Evolutionary conservation across 345 rosid genomes (phyloP).

Genomic region (Citrus glauca): DNA sequence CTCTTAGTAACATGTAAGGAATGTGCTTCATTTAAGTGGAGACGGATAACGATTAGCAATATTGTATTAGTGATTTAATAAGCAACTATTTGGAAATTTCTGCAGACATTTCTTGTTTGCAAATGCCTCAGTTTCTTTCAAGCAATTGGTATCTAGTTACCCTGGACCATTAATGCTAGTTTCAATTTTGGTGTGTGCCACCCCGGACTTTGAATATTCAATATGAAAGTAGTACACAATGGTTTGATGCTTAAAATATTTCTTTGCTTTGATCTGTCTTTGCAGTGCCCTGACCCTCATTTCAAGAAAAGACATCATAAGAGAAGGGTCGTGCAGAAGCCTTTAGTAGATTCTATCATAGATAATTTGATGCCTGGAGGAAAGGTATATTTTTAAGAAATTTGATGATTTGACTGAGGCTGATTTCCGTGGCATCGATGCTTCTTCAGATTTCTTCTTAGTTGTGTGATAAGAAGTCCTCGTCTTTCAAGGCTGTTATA

Average conservation of each 20-base stretch:
- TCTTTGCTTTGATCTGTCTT: background rate
- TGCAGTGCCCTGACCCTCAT: constrained; percentile 97
- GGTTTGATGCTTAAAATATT: background rate
- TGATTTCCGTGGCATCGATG: background rate
- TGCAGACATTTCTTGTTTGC: constrained; percentile 84
- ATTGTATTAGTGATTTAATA: constrained; percentile 17
- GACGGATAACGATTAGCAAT: background rate
- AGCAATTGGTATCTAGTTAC: constrained; percentile 52
- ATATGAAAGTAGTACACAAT: background rate
- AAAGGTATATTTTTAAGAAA: constrained; percentile 43
- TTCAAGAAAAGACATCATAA: constrained; percentile 91
- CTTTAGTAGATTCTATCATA: constrained; percentile 63
- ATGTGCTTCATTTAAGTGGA: background rate
- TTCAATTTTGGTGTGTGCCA: constrained; percentile 70
- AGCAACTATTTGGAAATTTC: constrained; percentile 18
- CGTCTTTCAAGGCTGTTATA: background rate
- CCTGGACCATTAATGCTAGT: constrained; percentile 81
- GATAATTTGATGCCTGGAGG: constrained; percentile 61
- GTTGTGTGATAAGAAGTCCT: background rate
- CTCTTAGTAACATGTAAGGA: constrained; percentile 69
- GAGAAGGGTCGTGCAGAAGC: constrained; percentile 85
- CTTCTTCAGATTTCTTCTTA: background rate
- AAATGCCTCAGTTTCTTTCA: constrained; percentile 75
- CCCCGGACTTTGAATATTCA: background rate
- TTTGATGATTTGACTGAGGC: background rate